phyloP scores from a whole-genome alignment of 257 asterid genomes.

The Buddleja alternifolia region DNA sequence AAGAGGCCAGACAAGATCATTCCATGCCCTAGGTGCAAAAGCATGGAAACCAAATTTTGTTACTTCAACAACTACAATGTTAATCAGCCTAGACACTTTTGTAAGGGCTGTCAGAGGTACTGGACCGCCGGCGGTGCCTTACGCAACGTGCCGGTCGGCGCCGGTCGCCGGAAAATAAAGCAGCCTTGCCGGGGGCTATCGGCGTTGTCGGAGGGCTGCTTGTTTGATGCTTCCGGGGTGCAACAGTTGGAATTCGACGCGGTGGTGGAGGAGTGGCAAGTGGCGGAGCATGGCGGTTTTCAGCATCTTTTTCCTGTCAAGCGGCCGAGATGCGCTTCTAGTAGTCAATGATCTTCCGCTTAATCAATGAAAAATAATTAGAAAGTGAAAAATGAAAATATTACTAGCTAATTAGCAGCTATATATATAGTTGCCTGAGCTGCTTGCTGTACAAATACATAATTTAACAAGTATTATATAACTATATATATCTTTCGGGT shows the following conservation, averaged over 20 bases:
- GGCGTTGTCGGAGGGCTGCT: conserved; percentile 47
- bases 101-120: conserved; percentile 85
- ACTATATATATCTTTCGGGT: no score
- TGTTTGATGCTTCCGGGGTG: conserved; percentile 48
- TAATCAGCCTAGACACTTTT: conserved; percentile 92
- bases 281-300: conserved; percentile 48
- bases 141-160: conserved; percentile 88
- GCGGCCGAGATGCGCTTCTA: conserved; percentile 66
- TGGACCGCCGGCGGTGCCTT: conserved; percentile 99
- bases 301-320: conserved; percentile 55
- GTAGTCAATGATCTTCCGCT: conserved; percentile 49
- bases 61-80: conserved; percentile 95
- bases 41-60: conserved; percentile 95
- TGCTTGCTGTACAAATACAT: conserved; percentile 30
- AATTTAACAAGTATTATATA: not conserved
- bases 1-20: conserved; percentile 82
- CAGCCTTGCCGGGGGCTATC: conserved; percentile 48
- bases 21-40: conserved; percentile 89
- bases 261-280: conserved; percentile 55
- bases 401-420: conserved; percentile 4
- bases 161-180: conserved; percentile 85
- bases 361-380: not conserved
- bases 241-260: conserved; percentile 47
- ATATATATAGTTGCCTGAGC: conserved; percentile 16
- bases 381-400: not conserved